Base-by-base conservation (phyloP, 2,329 filamentous ascomycete genomes). In the Aspergillus calidoustus region DNA sequence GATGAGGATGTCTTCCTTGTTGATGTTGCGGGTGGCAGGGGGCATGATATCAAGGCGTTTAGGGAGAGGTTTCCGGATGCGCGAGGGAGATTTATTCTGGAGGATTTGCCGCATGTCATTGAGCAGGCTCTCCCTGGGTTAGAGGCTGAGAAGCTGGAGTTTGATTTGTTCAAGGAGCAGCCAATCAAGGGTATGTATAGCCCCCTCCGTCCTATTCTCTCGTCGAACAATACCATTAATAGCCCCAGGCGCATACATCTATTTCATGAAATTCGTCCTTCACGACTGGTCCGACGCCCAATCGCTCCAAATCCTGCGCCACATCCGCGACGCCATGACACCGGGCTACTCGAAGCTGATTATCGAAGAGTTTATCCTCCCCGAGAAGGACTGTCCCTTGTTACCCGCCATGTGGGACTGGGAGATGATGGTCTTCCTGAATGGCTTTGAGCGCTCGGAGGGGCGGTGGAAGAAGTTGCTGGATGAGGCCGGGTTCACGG, bases 281-380 rank as follows among this genome's bases (percentile, higher is more conserved):
- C 74, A 76, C 52, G 71, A 76, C 59, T 77, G 72, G 69, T 68
- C 72, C 4, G 70, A 76, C 54, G 65, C 66, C 3, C 67, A 72
- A 17, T 64, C 64, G n/a, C 51, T 51, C 1, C 57, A 66, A 11
- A 69, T 72, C 44, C 57, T 72, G 7, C 55, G 66, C 3, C 64
- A 70, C 19, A 49, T 71, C 13, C 59, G 60, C n/a, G 55, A 64
- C 3, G 69, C 68, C 5, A 72, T 72, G 69, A 54, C 64, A 31
- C 57, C 46, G 0, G 69, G 68, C 1, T 69, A 66, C 38, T 72
- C 69, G 31, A 72, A 69, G 50, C 57, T 72, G 3, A 43, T 72
- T 23, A 64, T 71, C 41, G 69, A 72, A 44, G 69, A 72, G 48
- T 69, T 68, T 23, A 69, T 72, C 34, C 53, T 72, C 9, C 68